These are phyloP conservation scores for Luvunga scandens DNA, from an alignment of 345 rosid genomes.

Conservation along the genomic window DNA sequence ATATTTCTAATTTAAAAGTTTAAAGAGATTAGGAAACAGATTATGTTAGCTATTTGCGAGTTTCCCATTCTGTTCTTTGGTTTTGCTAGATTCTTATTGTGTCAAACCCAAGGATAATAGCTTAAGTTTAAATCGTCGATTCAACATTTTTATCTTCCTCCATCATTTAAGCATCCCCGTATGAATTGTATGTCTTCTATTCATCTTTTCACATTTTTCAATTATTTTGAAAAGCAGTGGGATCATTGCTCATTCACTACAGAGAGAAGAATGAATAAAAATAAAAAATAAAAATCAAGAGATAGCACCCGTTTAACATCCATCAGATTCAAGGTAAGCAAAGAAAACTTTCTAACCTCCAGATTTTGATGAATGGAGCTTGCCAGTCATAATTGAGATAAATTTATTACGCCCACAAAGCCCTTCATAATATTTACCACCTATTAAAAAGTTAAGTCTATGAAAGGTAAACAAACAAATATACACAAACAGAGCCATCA, in stretches of 20 bases:
- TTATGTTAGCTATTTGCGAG: background rate
- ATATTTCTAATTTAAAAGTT: background rate
- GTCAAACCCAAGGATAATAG: background rate
- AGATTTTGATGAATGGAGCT: conserved; percentile 32
- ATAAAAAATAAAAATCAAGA: background rate
- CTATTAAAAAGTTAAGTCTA: conserved; percentile 16
- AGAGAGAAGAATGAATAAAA: background rate
- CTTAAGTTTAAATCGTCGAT: background rate
- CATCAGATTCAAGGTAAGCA: background rate
- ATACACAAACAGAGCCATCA: background rate
- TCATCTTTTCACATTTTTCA: background rate
- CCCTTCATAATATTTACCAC: conserved; percentile 23
- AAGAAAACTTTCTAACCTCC: conserved; percentile 23
- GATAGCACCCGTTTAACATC: background rate
- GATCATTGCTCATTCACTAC: background rate
- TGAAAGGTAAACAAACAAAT: background rate
- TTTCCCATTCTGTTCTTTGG: background rate
- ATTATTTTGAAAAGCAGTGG: background rate
- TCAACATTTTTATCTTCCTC: background rate
- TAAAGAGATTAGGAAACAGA: background rate
- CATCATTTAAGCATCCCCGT: background rate
- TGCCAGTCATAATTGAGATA: conserved; percentile 36
- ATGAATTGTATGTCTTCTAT: background rate
- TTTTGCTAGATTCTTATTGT: background rate
- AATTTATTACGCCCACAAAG: conserved; percentile 36